Evolutionary conservation across 2,329 filamentous ascomycete species (phyloP).

Genomic region (Rutstroemia sp.): DNA sequence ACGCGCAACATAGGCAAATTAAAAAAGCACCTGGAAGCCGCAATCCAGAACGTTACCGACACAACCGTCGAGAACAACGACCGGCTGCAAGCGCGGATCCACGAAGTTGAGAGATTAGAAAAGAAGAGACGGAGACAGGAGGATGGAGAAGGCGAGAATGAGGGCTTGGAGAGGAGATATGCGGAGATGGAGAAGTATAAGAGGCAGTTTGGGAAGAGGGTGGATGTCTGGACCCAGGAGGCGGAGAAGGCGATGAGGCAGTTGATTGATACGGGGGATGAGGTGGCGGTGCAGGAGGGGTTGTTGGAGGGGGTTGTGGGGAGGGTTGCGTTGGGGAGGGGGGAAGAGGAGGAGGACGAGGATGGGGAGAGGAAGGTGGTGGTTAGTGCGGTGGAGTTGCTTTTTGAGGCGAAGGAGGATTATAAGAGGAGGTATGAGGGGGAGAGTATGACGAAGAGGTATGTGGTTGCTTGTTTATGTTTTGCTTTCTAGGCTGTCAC

Average conservation of each 20-base stretch:
- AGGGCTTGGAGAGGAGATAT: constrained; percentile 7
- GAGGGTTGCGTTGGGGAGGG: constrained; percentile 16
- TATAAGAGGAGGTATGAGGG: constrained; percentile 31
- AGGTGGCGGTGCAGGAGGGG: constrained; percentile 29
- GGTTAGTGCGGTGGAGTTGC: constrained; percentile 30
- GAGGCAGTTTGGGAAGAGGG: constrained; percentile 35
- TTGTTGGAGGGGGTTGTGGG: constrained; percentile 29
- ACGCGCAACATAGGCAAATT: constrained; percentile 36
- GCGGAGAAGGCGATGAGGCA: constrained; percentile 51
- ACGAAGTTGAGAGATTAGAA: constrained; percentile 16
- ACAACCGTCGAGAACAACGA: constrained; percentile 50
- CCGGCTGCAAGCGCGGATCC: constrained; percentile 31
- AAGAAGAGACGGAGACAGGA: constrained; percentile 14
- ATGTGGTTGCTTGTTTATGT: constrained; percentile 9
- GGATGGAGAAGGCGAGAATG: too few species aligned
- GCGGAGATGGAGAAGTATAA: constrained; percentile 34
- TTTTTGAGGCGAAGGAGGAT: constrained; percentile 31
- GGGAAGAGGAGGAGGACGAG: constrained; percentile 32
- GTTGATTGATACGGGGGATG: constrained; percentile 48
- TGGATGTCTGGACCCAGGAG: constrained; percentile 42
- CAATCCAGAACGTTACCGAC: constrained; percentile 38
- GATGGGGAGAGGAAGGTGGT: constrained; percentile 10
- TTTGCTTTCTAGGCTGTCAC: not conserved
- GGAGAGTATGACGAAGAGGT: constrained; percentile 36
- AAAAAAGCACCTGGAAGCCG: constrained; percentile 40